Base-by-base conservation (phyloP, 495 filamentous ascomycete genomes). In the Talaromyces nanjingensis region DNA sequence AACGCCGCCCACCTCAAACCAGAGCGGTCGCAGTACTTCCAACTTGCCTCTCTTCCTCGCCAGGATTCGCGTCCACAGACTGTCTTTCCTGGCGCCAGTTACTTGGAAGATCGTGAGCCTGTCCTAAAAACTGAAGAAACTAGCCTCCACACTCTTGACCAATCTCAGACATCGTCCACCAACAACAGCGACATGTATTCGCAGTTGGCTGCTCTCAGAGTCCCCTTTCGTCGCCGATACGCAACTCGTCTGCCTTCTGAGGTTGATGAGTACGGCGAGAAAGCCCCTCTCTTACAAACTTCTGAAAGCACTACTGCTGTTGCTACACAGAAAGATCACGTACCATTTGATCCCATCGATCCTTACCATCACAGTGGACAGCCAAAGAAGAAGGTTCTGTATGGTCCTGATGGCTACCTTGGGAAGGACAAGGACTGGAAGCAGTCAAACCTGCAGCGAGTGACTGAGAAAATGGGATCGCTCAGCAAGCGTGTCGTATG, bases 351-450 rank as follows among this genome's bases (percentile, higher is more conserved):
- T 34, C 60, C 60, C 27, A 53, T 62, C 4, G 60, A 62, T 14
- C 60, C 60, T 24, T 62, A 62, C 20, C 60, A 62, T 24, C 60
- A 16, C 20, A 62, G 60, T 42, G 60, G 60, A 9, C 39, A 53
- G 25, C 60, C 60, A 14, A 62, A 62, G 34, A 62, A 62, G 47
- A 62, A 62, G 45, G 45, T 49, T 3, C n/a, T 62, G 14, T 62
- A 62, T 22, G 60, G 60, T 33, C 60, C 60, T 34, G 60, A 53
- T 31, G 60, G 60, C 60, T 62, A 62, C n/a, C 45, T 62, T 2
- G 60, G 60, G 11, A 52, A 62, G 47, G 14, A 24, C 11, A 62
- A 62, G 25, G 60, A 62, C 6, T 62, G 60, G 60, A 62, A 53
- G 16, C 42, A 62, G 25, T 24, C 42, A 16, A 47, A 31, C 18